Evolutionary conservation across 169 alveolate species (phyloP).

Genomic region (Cyclospora cayetanensis): DNA sequence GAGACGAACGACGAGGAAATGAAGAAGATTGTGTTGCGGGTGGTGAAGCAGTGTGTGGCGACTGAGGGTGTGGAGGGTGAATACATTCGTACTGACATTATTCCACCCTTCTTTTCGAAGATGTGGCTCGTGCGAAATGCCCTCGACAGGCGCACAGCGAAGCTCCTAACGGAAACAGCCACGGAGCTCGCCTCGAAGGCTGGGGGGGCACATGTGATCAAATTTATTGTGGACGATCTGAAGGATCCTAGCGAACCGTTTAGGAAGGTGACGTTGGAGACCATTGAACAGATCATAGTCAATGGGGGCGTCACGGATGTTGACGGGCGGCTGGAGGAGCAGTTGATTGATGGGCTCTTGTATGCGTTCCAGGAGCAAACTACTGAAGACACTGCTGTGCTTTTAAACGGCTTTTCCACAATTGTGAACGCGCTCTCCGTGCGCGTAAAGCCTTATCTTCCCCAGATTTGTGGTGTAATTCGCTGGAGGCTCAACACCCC

Average conservation of each 20-base stretch:
- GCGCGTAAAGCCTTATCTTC: slow-evolving; percentile 97
- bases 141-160: slow-evolving; percentile 94
- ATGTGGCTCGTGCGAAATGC: slow-evolving; percentile 96
- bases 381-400: slow-evolving; percentile 95
- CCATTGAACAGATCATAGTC: slow-evolving; percentile 95
- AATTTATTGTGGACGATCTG: slow-evolving; percentile 89
- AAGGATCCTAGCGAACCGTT: slow-evolving; percentile 94
- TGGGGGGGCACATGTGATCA: slow-evolving; percentile 94
- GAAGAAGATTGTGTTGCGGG: slow-evolving; percentile 96
- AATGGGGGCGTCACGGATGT: slow-evolving; percentile 95
- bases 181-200: slow-evolving; percentile 97
- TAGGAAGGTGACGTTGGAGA: slow-evolving; percentile 97
- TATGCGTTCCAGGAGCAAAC: slow-evolving; percentile 98
- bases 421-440: slow-evolving; percentile 96
- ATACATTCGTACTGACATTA: slow-evolving; percentile 94
- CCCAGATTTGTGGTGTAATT: slow-evolving; percentile 98
- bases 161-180: slow-evolving; percentile 97
- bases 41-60: slow-evolving; percentile 97
- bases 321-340: slow-evolving; percentile 96
- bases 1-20: slow-evolving; percentile 98
- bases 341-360: slow-evolving; percentile 98
- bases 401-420: slow-evolving; percentile 97
- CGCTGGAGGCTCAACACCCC: slow-evolving; percentile 95
- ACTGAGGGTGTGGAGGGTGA: slow-evolving; percentile 98
- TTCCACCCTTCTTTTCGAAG: slow-evolving; percentile 95